phyloP scores from a whole-genome alignment of 106 monocot species.

The Allium sativum region DNA sequence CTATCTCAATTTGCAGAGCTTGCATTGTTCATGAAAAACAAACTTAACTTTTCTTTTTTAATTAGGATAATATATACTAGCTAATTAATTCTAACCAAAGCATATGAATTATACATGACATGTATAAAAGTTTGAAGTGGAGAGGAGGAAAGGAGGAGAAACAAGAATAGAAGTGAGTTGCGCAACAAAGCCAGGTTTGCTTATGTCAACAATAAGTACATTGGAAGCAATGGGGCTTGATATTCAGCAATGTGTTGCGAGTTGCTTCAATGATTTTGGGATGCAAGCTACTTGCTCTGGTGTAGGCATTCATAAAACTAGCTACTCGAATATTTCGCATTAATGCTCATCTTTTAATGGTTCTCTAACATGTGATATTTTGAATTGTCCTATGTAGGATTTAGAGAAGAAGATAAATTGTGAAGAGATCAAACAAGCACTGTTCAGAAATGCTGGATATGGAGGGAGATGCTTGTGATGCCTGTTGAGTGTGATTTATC shows the following conservation, averaged over 20 bases:
- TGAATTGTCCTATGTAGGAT: conserved; percentile 19
- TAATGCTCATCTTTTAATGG: neutral
- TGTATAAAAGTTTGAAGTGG: conserved; percentile 48
- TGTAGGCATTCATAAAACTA: conserved; percentile 13
- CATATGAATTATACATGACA: neutral
- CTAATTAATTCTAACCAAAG: no score
- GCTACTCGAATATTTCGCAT: neutral
- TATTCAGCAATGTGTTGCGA: conserved; percentile 86
- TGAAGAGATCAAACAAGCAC: conserved; percentile 83
- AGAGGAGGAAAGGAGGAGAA: conserved; percentile 60
- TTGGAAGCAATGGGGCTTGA: conserved; percentile 76
- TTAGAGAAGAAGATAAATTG: conserved; percentile 49
- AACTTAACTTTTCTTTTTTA: no score
- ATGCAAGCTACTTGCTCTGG: conserved; percentile 96
- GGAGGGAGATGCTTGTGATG: conserved; percentile 63
- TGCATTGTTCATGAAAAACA: no score
- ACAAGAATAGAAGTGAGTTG: conserved; percentile 86
- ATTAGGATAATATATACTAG: no score
- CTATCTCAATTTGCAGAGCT: neutral
- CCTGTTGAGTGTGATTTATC: no score
- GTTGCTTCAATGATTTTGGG: conserved; percentile 97
- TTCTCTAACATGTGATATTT: neutral
- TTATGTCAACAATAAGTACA: conserved; percentile 77
- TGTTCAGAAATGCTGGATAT: conserved; percentile 90
- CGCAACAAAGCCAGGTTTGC: conserved; percentile 60